phyloP scores from a whole-genome alignment of 2,329 filamentous ascomycete species.

The Gyromitra esculenta region DNA sequence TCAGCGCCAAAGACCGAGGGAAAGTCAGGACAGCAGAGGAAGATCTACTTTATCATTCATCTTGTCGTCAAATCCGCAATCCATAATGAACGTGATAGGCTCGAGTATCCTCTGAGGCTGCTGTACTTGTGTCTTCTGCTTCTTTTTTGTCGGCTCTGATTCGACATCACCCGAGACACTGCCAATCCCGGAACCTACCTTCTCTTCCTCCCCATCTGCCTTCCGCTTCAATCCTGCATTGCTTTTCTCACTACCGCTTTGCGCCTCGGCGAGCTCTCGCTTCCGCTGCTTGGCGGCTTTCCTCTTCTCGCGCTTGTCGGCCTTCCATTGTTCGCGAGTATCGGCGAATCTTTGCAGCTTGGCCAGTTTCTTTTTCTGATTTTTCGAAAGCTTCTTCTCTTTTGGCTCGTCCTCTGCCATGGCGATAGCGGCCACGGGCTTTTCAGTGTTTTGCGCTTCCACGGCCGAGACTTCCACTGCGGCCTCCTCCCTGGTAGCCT shows the following conservation, averaged over 20 bases:
- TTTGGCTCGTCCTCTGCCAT: not conserved
- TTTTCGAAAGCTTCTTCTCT: slow-evolving; percentile 75
- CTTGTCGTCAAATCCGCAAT: slow-evolving; percentile 89
- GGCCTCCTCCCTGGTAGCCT: not conserved
- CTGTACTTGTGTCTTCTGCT: slow-evolving; percentile 23
- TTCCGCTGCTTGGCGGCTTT: slow-evolving; percentile 62
- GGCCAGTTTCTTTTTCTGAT: slow-evolving; percentile 80
- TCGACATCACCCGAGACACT: slow-evolving; percentile 16
- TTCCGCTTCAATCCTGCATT: slow-evolving; percentile 20
- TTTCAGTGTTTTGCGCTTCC: not conserved
- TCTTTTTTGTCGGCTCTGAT: slow-evolving; percentile 59
- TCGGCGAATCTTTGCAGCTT: slow-evolving; percentile 80
- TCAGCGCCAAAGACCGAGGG: not conserved
- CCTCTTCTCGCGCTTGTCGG: slow-evolving; percentile 64
- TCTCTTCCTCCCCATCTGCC: slow-evolving; percentile 39
- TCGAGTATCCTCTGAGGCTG: slow-evolving; percentile 63
- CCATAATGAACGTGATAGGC: slow-evolving; percentile 82
- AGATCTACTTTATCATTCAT: slow-evolving; percentile 75
- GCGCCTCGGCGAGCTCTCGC: slow-evolving; percentile 54
- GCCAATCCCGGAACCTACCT: not conserved
- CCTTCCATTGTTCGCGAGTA: slow-evolving; percentile 69
- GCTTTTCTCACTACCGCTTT: slow-evolving; percentile 7
- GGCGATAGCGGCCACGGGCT: not conserved
- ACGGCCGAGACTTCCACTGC: not conserved
- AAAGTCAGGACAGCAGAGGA: not conserved